phyloP scores from a whole-genome alignment of 352 stramenopile genomes.

The Thraustochytrium striatum region DNA sequence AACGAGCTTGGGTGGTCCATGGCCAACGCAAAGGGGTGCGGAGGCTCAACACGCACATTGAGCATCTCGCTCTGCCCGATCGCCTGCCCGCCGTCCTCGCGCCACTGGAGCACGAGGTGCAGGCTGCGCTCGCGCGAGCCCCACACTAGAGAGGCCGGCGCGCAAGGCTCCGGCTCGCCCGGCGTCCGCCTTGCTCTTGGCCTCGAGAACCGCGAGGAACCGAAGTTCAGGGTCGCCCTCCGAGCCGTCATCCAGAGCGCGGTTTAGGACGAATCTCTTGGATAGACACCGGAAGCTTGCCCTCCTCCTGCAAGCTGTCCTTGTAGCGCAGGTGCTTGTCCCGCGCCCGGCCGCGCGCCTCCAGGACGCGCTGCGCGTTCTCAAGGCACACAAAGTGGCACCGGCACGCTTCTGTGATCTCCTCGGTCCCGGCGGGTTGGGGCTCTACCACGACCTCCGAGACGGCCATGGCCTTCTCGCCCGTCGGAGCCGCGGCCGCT shows the following conservation, averaged over 20 bases:
- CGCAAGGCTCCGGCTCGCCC: conserved; percentile 10
- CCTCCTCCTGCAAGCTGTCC: conserved; percentile 21
- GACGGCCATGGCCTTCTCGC: too few relatives aligned
- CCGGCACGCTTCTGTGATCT: neutral
- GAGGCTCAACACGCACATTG: too few relatives aligned
- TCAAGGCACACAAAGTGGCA: conserved; percentile 25
- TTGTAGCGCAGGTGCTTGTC: neutral
- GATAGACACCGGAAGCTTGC: conserved; percentile 31
- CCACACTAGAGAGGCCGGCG: neutral
- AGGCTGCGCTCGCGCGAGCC: neutral
- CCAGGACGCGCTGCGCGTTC: neutral
- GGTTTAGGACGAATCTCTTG: conserved; percentile 29
- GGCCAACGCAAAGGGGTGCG: too few relatives aligned
- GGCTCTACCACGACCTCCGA: too few relatives aligned
- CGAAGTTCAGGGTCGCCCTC: conserved; percentile 7
- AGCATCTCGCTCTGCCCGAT: too few relatives aligned
- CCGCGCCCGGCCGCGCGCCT: neutral
- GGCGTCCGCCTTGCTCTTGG: neutral
- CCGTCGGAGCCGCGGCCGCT: too few relatives aligned
- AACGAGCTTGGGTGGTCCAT: too few relatives aligned
- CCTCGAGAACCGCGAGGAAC: conserved; percentile 10
- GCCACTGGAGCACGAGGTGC: conserved; percentile 29
- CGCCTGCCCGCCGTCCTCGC: too few relatives aligned
- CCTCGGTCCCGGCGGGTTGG: too few relatives aligned
- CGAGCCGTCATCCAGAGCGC: neutral